Base-by-base conservation (phyloP, 768 basidiomycete genomes). In the Clavulina sp. region DNA sequence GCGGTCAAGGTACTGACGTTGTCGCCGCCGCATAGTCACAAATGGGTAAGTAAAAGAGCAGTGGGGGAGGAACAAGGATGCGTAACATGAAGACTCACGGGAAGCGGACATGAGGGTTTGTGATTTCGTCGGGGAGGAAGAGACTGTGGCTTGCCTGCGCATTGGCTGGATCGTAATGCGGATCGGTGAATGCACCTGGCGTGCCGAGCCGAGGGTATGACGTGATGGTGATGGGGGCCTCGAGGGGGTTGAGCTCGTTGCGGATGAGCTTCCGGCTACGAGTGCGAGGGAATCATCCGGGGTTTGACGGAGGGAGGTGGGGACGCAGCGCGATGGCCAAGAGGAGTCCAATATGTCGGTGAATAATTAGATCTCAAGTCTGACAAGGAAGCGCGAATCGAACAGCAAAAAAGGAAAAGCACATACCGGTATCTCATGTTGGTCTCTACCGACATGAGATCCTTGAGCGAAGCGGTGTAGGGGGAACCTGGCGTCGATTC, bases 401-500 rank as follows among this genome's bases (percentile, higher is more conserved):
- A 19, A 19, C 34, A 19, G 34, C 7, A 19, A 19, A 7, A 38
- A 19, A 38, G 7, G 19, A 38, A 38, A 41, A 56, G 53, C 51
- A 49, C 70, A 58, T 56, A 81, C 91, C 91, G 75, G 63, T 88
- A 87, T 41, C 84, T 80, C 95, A 99, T 99, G 65, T 97, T 91
- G 44, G 70, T 68, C 67, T 99, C 93, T 4, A 99, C 92, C 4
- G 81, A 76, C 33, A 97, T 70, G 19, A 97, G 73, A 64, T 93
- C 89, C 24, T 73, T 72, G 36, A 97, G 77, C 16, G 76, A 81
- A 6, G 87, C 89, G 4, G 86, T 83, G 68, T 96, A 97, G 2
- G 95, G 95, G 47, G 81, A 78, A 2, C 95, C 95, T 0, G 95
- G 95, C 0, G 93, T 99, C 2, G 89, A 89, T 64, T 99, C 95